phyloP scores from a whole-genome alignment of 371 early-diverging fungal species.

The Rhizomucor pusillus region DNA sequence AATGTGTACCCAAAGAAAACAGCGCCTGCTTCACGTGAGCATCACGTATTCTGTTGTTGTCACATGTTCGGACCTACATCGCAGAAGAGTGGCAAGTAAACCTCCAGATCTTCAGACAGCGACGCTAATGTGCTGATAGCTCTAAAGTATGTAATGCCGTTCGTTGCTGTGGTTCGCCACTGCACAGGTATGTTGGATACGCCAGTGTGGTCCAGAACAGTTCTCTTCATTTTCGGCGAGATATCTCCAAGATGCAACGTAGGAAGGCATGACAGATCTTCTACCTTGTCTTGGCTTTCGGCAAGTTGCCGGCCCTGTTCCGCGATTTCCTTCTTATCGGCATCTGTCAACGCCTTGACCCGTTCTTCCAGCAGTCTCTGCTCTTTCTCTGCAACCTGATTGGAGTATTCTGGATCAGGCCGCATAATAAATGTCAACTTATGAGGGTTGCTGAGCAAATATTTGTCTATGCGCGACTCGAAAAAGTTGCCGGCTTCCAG shows the following conservation, averaged over 20 bases:
- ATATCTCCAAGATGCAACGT: slow-evolving; percentile 79
- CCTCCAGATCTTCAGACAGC: slow-evolving; percentile 63
- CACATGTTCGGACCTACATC: slow-evolving; percentile 43
- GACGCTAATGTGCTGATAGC: slow-evolving; percentile 64
- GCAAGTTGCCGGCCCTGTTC: slow-evolving; percentile 61
- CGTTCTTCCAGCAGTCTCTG: slow-evolving; percentile 58
- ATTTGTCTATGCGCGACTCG: slow-evolving; percentile 66
- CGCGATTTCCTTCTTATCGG: slow-evolving; percentile 59
- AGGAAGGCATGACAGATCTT: slow-evolving; percentile 84
- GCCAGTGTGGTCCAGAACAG: slow-evolving; percentile 65
- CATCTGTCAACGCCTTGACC: slow-evolving; percentile 54
- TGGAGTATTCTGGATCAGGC: slow-evolving; percentile 67
- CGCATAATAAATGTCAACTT: slow-evolving; percentile 80
- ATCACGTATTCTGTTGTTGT: neutral
- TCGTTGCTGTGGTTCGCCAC: slow-evolving; percentile 81
- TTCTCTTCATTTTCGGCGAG: slow-evolving; percentile 55
- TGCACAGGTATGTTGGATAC: slow-evolving; percentile 65
- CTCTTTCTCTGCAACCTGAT: slow-evolving; percentile 62
- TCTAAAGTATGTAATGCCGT: slow-evolving; percentile 90
- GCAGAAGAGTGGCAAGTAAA: slow-evolving; percentile 79
- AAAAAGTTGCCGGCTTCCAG: slow-evolving; percentile 67
- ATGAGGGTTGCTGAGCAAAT: slow-evolving; percentile 78
- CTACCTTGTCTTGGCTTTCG: slow-evolving; percentile 67
- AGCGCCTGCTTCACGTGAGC: slow-evolving; percentile 45
- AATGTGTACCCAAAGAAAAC: slow-evolving; percentile 80